A percentile compares a stretch with the other conserved stretches of the same genome.
phyloP scores from a whole-genome alignment of 1,284 basidiomycete genomes.

The Agroathelia rolfsii region DNA sequence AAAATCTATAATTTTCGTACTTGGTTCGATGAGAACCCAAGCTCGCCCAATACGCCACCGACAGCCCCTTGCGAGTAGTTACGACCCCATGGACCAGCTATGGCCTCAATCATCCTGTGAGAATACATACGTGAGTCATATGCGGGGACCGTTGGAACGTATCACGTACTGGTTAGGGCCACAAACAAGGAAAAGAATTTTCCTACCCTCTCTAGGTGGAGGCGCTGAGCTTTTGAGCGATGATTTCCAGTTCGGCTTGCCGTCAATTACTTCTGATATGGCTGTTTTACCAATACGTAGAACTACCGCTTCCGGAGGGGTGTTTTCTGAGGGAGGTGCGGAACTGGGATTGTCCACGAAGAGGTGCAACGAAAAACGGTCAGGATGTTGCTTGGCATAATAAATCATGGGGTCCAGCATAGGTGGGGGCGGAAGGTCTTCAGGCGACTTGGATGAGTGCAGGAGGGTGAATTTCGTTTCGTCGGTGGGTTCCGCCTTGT shows the following conservation, averaged over 20 bases:
- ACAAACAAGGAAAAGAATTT: conserved; percentile 63
- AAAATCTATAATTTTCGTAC: conserved; percentile 58
- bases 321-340: conserved; percentile 10
- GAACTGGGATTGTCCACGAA: conserved; percentile 42
- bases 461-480: conserved; percentile 57
- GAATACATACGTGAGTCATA: conserved; percentile 7
- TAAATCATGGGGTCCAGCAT: conserved; percentile 41
- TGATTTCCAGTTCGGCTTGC: conserved; percentile 12
- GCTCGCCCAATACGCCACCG: conserved; percentile 53
- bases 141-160: neutral
- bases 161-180: conserved; percentile 67
- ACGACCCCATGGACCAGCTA: conserved; percentile 68
- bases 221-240: conserved; percentile 28
- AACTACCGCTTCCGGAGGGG: conserved; percentile 21
- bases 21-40: conserved; percentile 52
- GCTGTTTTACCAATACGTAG: conserved; percentile 44
- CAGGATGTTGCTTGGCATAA: conserved; percentile 38
- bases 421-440: conserved; percentile 54
- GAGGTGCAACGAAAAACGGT: conserved; percentile 43
- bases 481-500: conserved; percentile 15
- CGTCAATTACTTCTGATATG: conserved; percentile 27
- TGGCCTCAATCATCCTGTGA: conserved; percentile 59
- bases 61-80: conserved; percentile 67
- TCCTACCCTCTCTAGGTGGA: no score
- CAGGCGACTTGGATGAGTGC: conserved; percentile 51